Evolutionary conservation across 768 basidiomycete genomes (phyloP), one percentile per base, ranked within the genome.

Genomic region (Calocera cornea): DNA sequence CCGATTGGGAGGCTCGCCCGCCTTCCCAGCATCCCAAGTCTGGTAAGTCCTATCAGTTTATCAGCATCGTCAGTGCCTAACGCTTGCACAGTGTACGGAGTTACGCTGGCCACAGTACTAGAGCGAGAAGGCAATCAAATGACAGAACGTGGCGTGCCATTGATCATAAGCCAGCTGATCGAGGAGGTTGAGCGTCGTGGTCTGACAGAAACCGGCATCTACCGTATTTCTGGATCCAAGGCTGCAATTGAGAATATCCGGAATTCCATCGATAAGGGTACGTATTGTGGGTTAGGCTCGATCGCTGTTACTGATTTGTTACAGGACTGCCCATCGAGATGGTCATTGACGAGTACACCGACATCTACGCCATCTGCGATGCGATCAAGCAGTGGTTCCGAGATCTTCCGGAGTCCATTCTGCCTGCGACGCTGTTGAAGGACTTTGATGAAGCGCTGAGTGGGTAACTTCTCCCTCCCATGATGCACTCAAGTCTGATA

Each of bases 341-440:
- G 34, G 40, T 64, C 19, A 87, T 72, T 77, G 69, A 82, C 38
- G 74, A 79, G 38, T 79, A 75, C 29, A 85, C 85, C 0, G 92
- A 94, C 72, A 87, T 93, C 47, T 87, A 92, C 75, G 88, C 89
- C 36, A 83, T 93, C 40, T 86, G 90, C 68, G 92, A 92, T 73
- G 77, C 89, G 68, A 82, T 94, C 74, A 92, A 92, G 78, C 83
- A 87, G 0, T 93, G 89, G 89, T 88, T 93, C 80, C 84, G 92
- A 36, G 79, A 88, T 14, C 79, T 94, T 17, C 91, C 92, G 12
- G 88, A 89, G 69, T 86, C 90, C 11, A 77, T 92, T 38, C 88
- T 94, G 76, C 89, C 90, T 31, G 76, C 87, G 19, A 75, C 81
- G 7, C 83, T 83, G 1, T 92, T 92, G 74, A 79, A 82, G 70